Evolutionary conservation across 345 rosid genomes (phyloP), one percentile per base, ranked within the genome.

Genomic region (Excoecaria agallocha): DNA sequence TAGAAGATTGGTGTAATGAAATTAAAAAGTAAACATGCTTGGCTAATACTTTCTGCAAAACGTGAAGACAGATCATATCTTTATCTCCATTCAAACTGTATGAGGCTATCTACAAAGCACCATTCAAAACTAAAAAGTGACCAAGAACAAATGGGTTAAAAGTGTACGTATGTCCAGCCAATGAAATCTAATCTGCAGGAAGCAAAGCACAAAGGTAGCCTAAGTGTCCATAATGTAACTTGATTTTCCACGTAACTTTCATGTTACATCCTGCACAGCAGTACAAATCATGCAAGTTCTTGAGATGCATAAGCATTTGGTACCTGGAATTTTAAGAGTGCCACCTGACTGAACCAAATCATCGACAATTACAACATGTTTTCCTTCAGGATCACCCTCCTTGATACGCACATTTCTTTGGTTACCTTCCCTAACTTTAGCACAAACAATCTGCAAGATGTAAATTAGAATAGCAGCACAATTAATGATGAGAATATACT

Each of bases 321-420:
- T 79, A 95, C 99, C 99, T 92, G 99, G 80, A 98, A 95, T 86
- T 93, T 98, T 84, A 65, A 95, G 83, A 55, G 99, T 95, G 70
- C 99, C 92, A 52, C 99, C 99, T 10, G 99, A 94, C 82, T 93
- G 99, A 78, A 95, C 99, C 84, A 95, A 85, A 85, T 93, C 97
- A 80, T 95, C 99, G 45, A 95, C 98, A 65, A 93, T 95, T 72
- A 93, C 99, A 24, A 95, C 93, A 46, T 95, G 98, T 22, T 90
- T 85, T 80, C 97, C 99, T 74, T 72, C 80, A 52, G 97, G 91
- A 46, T 93, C 88, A 41, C 99, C 99, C 79, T 93, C 98, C 83
- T 89, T 95, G 82, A 95, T 88, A 71, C 96, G 92, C 38, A 91
- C 99, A 74, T 91, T 88, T 73, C 98, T 82, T 73, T 88, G 85